These are phyloP conservation scores for Geotrichum restrictum DNA, from an alignment of 1,139 yeast species.

Conservation along the genomic window DNA sequence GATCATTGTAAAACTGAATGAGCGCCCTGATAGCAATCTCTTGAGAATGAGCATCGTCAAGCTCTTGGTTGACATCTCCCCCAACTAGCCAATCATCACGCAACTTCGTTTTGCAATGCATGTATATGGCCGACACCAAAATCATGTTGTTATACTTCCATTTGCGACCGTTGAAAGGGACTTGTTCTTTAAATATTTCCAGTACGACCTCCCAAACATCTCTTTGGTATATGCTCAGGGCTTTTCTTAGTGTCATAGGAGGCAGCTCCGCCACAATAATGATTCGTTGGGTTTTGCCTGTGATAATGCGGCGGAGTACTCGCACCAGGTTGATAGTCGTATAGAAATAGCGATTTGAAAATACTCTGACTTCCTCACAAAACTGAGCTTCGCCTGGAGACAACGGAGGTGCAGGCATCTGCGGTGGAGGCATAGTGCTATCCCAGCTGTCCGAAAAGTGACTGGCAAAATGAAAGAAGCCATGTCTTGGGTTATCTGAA, in stretches of 20 bases:
- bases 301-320: slow-evolving; percentile 37
- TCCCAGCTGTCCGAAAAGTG: slow-evolving; percentile 27
- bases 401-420: slow-evolving; percentile 7
- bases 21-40: slow-evolving; percentile 81
- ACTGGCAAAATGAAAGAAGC: slow-evolving; percentile 48
- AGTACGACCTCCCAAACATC: slow-evolving; percentile 67
- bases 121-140: slow-evolving; percentile 77
- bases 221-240: slow-evolving; percentile 50
- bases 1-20: slow-evolving; percentile 69
- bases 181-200: slow-evolving; percentile 66
- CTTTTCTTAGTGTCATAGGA: slow-evolving; percentile 41
- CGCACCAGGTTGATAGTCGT: slow-evolving; percentile 37
- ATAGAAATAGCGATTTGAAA: slow-evolving; percentile 35
- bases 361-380: slow-evolving; percentile 24
- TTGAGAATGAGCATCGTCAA: slow-evolving; percentile 77
- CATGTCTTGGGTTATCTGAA: slow-evolving; percentile 42
- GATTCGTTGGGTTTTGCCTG: slow-evolving; percentile 42
- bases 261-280: slow-evolving; percentile 43
- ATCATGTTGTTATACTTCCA: slow-evolving; percentile 96
- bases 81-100: slow-evolving; percentile 91
- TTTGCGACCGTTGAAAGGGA: slow-evolving; percentile 89
- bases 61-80: slow-evolving; percentile 67
- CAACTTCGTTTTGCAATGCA: slow-evolving; percentile 66
- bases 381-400: slow-evolving; percentile 14
- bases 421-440: slow-evolving; percentile 18